Evolutionary conservation across 441 rosid species (phyloP).

Genomic region (Mallotus repandus): DNA sequence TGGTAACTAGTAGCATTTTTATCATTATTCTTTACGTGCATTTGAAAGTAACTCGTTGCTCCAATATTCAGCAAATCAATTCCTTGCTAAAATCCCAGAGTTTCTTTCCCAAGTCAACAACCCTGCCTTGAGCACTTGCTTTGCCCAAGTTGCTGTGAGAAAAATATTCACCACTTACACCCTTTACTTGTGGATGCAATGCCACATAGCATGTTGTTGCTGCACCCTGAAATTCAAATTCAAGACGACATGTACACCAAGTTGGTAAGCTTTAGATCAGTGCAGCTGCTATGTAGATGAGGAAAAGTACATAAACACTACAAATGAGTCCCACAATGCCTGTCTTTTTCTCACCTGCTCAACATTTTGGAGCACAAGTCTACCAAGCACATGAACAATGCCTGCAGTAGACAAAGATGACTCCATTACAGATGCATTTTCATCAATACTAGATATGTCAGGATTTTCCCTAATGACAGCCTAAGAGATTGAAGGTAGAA

Average conservation of each 20-base stretch:
- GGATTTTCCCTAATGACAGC: not conserved
- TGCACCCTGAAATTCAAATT: constrained; percentile 44
- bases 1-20: too few relatives aligned
- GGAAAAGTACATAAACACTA: not conserved
- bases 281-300: not conserved
- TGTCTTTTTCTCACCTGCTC: constrained; percentile 48
- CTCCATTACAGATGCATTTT: not conserved
- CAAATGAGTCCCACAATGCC: not conserved
- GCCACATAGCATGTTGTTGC: constrained; percentile 89
- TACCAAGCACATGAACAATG: constrained; percentile 40
- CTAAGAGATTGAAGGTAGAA: not conserved
- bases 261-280: not conserved
- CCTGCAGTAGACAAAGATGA: constrained; percentile 37
- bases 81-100: constrained; percentile 68
- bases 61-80: too few relatives aligned
- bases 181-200: constrained; percentile 62
- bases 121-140: constrained; percentile 36
- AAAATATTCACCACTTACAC: constrained; percentile 64
- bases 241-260: not conserved
- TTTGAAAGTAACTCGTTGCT: too few relatives aligned
- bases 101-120: constrained; percentile 55
- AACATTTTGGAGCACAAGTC: constrained; percentile 46
- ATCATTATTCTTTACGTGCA: too few relatives aligned
- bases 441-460: not conserved
- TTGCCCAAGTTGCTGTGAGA: constrained; percentile 42